A percentile compares a stretch with the other conserved stretches of the same genome.
These are phyloP conservation scores for Neonectria coccinea DNA, from an alignment of 2,329 filamentous ascomycete genomes.

Conservation along the genomic window DNA sequence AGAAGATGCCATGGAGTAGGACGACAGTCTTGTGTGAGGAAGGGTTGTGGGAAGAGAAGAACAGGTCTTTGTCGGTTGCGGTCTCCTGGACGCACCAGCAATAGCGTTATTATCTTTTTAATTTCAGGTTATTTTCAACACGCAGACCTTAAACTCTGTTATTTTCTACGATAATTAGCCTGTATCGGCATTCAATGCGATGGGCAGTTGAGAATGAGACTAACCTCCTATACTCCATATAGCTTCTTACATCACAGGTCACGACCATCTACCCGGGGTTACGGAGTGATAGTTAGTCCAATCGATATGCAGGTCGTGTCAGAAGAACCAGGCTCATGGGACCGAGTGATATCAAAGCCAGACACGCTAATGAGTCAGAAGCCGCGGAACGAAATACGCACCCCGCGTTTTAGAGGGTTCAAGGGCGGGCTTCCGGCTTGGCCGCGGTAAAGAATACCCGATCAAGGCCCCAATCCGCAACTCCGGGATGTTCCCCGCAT, in stretches of 20 bases:
- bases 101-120: not conserved
- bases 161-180: no score
- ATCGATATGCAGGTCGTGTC: not conserved
- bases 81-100: not conserved
- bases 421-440: constrained; percentile 4
- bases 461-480: not conserved
- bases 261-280: not conserved
- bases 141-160: not conserved
- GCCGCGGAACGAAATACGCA: constrained; percentile 6
- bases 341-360: not conserved
- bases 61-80: constrained; percentile 1
- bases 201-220: not conserved
- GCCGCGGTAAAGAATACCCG: constrained; percentile 28
- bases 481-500: not conserved
- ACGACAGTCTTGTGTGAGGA: constrained; percentile 7
- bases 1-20: constrained; percentile 21
- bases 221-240: not conserved
- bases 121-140: not conserved
- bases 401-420: constrained; percentile 12
- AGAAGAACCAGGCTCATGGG: constrained; percentile 2
- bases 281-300: no score
- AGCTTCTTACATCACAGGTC: not conserved
- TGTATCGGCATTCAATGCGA: no score
- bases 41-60: constrained; percentile 8
- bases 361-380: constrained; percentile 30